phyloP scores from a whole-genome alignment of 2,329 filamentous ascomycete species.

The Cadophora gregata region DNA sequence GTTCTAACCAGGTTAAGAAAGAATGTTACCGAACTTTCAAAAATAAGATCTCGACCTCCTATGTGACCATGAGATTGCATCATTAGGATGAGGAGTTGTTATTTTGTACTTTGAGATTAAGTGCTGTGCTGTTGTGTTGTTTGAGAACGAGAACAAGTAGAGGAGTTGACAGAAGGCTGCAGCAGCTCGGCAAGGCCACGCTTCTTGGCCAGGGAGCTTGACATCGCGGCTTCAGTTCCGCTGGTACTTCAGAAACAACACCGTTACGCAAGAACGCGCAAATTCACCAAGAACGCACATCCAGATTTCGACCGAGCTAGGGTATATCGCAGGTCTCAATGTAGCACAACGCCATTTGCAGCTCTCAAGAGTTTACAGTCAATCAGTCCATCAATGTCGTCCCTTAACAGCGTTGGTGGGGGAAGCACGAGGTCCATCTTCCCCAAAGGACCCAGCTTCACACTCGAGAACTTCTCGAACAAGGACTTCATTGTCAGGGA shows the following conservation, averaged over 20 bases:
- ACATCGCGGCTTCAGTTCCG: neutral
- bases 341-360: conserved; percentile 29
- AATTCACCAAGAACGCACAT: conserved; percentile 3
- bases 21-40: no score
- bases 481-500: conserved; percentile 98
- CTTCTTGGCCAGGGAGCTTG: conserved; percentile 14
- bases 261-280: conserved; percentile 11
- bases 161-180: conserved; percentile 5
- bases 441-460: conserved; percentile 81
- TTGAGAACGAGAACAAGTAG: no score
- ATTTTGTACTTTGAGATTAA: no score
- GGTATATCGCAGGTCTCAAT: conserved; percentile 31
- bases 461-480: conserved; percentile 83
- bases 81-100: no score
- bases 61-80: no score
- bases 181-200: conserved; percentile 13
- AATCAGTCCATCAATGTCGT: conserved; percentile 37
- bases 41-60: no score
- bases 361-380: conserved; percentile 23
- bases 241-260: neutral
- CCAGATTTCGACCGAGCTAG: conserved; percentile 2
- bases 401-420: conserved; percentile 35
- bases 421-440: conserved; percentile 60
- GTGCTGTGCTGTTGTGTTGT: no score
- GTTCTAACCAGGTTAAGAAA: no score